Evolutionary conservation across 768 basidiomycete genomes (phyloP), one percentile per base, ranked within the genome.

Genomic region (Strobilomyces echinocephalus): DNA sequence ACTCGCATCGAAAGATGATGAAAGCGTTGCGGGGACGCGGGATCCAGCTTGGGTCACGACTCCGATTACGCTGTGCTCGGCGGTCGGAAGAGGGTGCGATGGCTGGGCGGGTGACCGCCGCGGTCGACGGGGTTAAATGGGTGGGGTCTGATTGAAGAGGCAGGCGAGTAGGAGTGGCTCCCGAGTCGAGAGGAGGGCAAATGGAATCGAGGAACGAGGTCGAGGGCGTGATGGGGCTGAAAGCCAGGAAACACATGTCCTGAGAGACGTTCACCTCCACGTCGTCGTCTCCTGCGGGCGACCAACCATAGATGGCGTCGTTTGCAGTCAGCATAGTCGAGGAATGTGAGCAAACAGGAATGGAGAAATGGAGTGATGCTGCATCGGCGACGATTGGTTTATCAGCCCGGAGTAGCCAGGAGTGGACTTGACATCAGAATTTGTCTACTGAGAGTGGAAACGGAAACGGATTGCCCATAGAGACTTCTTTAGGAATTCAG

Each of bases 1-100:
- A 87, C 57, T 84, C 78, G 61, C 84, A 83, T 31, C 85, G 83
- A 71, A 87, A 87, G 49, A 87, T 79, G 66, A 87, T 85, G 69
- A 87, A 87, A 41, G 82, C 74, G 56, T 87, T 87, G 2, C 82
- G 77, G 5, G 86, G 86, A 15, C 86, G 80, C 24, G 84, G 81
- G 34, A 85, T 76, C 77, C 80, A 82, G n/a, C 65, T 69, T 1
- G 83, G 79, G 52, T 84, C 79, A 8, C 73, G 71, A 49, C 70
- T 65, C 38, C 75, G 73, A 46, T 76, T 72, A 21, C 69, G 66
- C 43, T 68, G 69, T 30, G 73, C 67, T 8, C 72, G 71, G 42
- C 74, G 70, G 20, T 72, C 66, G 16, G 72, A 73, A 18, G 75
- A 73, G 46, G 73, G 63, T 30, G 69, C 63, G 21, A 62, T 53